Evolutionary conservation across 768 basidiomycete genomes (phyloP).

Genomic region (Myochromella boudieri): DNA sequence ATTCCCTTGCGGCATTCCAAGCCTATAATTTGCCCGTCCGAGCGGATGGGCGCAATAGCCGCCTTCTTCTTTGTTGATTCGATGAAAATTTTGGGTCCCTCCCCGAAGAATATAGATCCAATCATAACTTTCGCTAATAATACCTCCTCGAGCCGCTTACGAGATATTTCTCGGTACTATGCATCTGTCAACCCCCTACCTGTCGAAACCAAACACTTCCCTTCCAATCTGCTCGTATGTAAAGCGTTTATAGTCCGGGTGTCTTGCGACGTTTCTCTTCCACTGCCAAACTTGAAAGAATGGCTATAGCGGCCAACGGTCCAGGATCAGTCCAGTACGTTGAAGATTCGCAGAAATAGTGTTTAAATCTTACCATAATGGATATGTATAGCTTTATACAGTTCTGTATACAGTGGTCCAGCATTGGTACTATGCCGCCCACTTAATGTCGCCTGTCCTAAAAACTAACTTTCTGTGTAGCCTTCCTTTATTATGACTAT

Average conservation of each 20-base stretch:
- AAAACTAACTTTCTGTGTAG: background rate
- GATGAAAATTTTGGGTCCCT: too few relatives aligned
- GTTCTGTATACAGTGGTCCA: slow-evolving; percentile 17
- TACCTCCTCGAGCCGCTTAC: background rate
- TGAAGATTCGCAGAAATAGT: too few relatives aligned
- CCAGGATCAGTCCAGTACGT: background rate
- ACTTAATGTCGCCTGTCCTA: background rate
- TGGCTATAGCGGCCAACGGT: too few relatives aligned
- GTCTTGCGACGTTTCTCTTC: too few relatives aligned
- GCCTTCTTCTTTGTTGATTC: too few relatives aligned
- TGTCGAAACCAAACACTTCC: slow-evolving; percentile 1
- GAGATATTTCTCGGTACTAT: background rate
- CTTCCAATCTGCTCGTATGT: background rate
- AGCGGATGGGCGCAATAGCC: too few relatives aligned
- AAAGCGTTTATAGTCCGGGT: background rate
- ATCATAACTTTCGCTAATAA: background rate
- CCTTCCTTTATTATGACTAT: slow-evolving; percentile 27
- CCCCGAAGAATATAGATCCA: background rate
- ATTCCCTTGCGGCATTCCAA: too few relatives aligned
- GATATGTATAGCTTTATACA: slow-evolving; percentile 2
- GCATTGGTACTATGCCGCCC: slow-evolving; percentile 5
- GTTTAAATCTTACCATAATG: background rate
- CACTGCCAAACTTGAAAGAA: too few relatives aligned
- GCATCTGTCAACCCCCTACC: slow-evolving; percentile 4
- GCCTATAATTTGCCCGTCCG: too few relatives aligned